Evolutionary conservation across 176 grass and related monocot genomes (phyloP), one percentile per base, ranked within the genome.

Genomic region (Coix lacrymajobi): DNA sequence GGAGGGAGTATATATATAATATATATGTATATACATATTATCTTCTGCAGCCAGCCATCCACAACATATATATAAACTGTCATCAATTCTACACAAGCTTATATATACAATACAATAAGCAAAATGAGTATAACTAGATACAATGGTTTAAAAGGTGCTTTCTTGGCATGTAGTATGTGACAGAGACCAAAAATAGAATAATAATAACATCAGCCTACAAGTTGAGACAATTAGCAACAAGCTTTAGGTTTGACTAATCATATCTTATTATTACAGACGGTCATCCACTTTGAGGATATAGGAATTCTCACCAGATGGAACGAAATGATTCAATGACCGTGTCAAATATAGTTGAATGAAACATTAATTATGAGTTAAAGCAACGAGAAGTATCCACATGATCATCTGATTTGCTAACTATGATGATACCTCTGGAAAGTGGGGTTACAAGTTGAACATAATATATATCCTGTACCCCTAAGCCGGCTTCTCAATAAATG

Each of bases 131-230:
- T 54, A 14, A 3, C 20, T 38, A 33, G 22, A 68, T 68, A 19
- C 63, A 17, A 31, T 68, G 44, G 63, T 51, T 51, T 16, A 19
- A 80, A 80, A 80, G 78, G 63, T 68, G 24, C 63, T 68, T 34
- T 52, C 44, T 66, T 80, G 62, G 20, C 20, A 52, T 37, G 62
- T 80, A 68, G 63, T 36, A 30, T 5, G 32, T 51, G 63, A 68
- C 22, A 68, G 19, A 49, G 63, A 54, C 63, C 20, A 0, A 73
- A 71, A 45, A 51, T 24, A 66, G 11, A 66, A 25, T 15, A 16
- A 79, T 24, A 2, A 2, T 20, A 17, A 6, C 25, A 48, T 49
- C 17, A 36, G 41, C 28, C 41, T 49, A 33, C 19, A 46, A 36
- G 17, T 25, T 31, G 28, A 66, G 74, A 61, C 5, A 29, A 62